Evolutionary conservation across 2,329 filamentous ascomycete genomes (phyloP), one percentile per base, ranked within the genome.

Genomic region (Pseudomassariella vexata): DNA sequence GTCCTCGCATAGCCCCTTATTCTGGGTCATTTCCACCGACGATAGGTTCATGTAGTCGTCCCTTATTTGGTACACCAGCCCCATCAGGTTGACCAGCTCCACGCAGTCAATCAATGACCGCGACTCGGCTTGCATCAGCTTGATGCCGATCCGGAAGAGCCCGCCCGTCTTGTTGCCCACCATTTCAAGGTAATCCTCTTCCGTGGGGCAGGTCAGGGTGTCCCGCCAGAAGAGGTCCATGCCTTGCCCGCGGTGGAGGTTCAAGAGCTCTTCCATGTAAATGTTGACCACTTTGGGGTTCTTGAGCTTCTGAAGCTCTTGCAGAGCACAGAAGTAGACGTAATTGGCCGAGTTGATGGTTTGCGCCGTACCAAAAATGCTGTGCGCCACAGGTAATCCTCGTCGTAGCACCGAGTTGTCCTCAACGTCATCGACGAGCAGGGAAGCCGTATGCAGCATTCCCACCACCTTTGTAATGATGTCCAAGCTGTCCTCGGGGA

Each of bases 1-100:
- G 60, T 96, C 92, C 65, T 96, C 90, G 59, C 86, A 94, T 46
- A 95, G 75, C 30, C 90, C 92, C 65, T 96, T 96, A 59, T 94
- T 90, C 42, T 82, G 69, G 22, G 79, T 80, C 66, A 95, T 95
- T 50, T 79, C 70, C n/a, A 63, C 65, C 12, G 70, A 76, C 19
- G 72, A 75, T 25, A 98, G 77, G 57, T 96, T 96, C 58, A 88
- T 79, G 64, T 95, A 95, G 70, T 98, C 92, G 65, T 90, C 85
- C 47, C 85, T 77, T 61, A 94, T 92, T 60, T 94, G 87, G 68
- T 88, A 94, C 56, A 92, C 79, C 35, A 92, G 76, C 19, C 87
- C 87, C 36, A 94, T 76, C 19, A 87, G 68, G 58, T 88, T 94
- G 50, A 94, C 85, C 12, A 98, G 76, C 12, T 86, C 82, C 20